A percentile compares a stretch with the other conserved stretches of the same genome.
phyloP scores from a whole-genome alignment of 805 yeast genomes.

The Sungouiella thailandica region DNA sequence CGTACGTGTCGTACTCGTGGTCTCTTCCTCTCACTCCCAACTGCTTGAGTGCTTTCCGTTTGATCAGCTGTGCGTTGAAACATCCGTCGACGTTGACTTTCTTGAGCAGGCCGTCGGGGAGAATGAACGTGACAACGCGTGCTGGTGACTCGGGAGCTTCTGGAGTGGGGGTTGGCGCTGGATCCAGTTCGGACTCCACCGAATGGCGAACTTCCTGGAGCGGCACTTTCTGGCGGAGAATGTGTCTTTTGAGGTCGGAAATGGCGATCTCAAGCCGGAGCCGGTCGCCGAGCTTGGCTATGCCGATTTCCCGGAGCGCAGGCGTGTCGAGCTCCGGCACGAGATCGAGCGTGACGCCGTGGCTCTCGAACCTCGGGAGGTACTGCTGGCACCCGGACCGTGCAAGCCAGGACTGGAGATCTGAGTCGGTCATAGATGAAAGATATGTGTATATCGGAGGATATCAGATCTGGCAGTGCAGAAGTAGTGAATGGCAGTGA shows the following conservation, averaged over 20 bases:
- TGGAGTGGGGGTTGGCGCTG: background rate
- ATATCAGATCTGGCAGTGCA: too few relatives aligned
- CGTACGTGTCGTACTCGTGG: conserved; percentile 56
- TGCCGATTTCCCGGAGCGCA: conserved; percentile 68
- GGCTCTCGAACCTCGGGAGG: conserved; percentile 31
- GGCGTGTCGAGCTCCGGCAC: conserved; percentile 56
- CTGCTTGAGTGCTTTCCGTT: conserved; percentile 59
- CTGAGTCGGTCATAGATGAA: conserved; percentile 16
- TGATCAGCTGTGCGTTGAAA: conserved; percentile 74
- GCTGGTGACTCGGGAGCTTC: too few relatives aligned
- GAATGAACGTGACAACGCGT: conserved; percentile 56
- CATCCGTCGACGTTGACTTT: conserved; percentile 72
- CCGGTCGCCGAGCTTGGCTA: conserved; percentile 79
- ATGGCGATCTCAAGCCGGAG: conserved; percentile 61
- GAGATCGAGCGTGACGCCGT: conserved; percentile 54
- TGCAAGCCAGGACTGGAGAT: conserved; percentile 34
- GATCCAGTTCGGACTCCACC: conserved; percentile 3
- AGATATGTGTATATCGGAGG: too few relatives aligned
- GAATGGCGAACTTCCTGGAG: conserved; percentile 8
- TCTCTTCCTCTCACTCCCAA: conserved; percentile 43
- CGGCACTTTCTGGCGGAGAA: conserved; percentile 7
- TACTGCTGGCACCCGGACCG: conserved; percentile 32
- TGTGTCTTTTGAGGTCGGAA: conserved; percentile 31
- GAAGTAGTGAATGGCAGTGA: too few relatives aligned
- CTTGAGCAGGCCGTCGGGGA: conserved; percentile 68